phyloP scores from a whole-genome alignment of 2,329 filamentous ascomycete genomes.

The Ophiocordyceps camponoti-saundersi region DNA sequence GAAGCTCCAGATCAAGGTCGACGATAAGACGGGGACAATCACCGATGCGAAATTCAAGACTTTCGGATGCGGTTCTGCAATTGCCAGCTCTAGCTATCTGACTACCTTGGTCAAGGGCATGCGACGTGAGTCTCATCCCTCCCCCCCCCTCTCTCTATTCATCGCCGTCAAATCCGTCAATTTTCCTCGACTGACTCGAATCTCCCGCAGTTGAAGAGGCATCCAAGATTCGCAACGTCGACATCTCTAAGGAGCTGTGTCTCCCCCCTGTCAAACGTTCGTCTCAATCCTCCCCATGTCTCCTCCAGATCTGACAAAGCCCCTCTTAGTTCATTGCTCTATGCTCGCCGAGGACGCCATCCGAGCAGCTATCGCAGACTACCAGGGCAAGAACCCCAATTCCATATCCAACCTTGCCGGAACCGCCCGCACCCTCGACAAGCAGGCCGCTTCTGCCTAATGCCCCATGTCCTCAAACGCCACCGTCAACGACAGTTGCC shows the following conservation, averaged over 20 bases:
- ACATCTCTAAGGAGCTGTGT: conserved; percentile 93
- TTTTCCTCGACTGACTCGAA: no score
- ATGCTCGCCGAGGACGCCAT: conserved; percentile 88
- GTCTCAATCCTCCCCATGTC: conserved; percentile 17
- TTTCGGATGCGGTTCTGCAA: conserved; percentile 86
- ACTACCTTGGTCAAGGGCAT: conserved; percentile 92
- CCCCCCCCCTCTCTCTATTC: not conserved
- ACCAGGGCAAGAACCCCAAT: conserved; percentile 57
- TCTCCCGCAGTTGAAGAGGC: conserved; percentile 56
- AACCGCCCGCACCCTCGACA: conserved; percentile 28
- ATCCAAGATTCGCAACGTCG: conserved; percentile 82
- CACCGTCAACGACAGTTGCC: not conserved
- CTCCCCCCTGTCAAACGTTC: conserved; percentile 73
- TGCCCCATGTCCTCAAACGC: no score
- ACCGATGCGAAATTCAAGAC: conserved; percentile 97
- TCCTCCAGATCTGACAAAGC: conserved; percentile 10
- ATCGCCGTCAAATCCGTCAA: not conserved
- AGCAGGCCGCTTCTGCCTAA: conserved; percentile 3
- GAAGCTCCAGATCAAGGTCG: conserved; percentile 68
- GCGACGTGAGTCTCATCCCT: conserved; percentile 26
- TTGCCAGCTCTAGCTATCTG: conserved; percentile 75
- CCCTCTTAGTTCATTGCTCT: conserved; percentile 61
- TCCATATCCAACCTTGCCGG: conserved; percentile 61
- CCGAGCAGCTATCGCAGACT: conserved; percentile 78
- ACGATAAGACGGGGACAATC: conserved; percentile 75